Percentiles rank a stretch among this genome's conserved stretches.
phyloP scores from a whole-genome alignment of 768 basidiomycete species.

The Lentinula sp. region DNA sequence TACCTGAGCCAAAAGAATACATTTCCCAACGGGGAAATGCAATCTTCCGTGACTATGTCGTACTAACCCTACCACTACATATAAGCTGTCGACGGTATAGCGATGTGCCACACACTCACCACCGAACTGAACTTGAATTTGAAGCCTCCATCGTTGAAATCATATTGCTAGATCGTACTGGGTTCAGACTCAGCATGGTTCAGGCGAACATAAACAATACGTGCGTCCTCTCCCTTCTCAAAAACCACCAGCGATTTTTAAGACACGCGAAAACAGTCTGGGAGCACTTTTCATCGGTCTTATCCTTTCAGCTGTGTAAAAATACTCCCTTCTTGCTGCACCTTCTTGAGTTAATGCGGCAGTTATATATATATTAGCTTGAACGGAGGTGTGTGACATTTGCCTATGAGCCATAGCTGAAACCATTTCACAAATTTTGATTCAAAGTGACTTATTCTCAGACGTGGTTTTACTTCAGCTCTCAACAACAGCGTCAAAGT shows the following conservation, averaged over 20 bases:
- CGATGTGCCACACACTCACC: neutral
- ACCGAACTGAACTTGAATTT: neutral
- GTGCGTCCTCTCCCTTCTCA: neutral
- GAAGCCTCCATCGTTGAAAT: neutral
- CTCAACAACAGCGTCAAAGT: neutral
- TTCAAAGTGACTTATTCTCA: neutral
- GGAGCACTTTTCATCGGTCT: slow-evolving; percentile 5
- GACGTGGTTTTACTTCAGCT: slow-evolving; percentile 6
- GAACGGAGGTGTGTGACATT: neutral
- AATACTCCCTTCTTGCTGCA: neutral
- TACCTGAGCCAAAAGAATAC: no score
- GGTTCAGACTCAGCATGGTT: neutral
- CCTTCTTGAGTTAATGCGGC: neutral
- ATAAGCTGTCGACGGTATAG: neutral
- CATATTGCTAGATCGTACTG: neutral
- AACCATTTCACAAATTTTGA: neutral
- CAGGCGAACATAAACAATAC: neutral
- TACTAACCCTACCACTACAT: neutral
- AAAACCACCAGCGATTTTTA: no score
- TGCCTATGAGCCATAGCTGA: neutral
- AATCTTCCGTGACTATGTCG: no score
- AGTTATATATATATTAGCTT: neutral
- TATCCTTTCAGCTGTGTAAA: slow-evolving; percentile 1
- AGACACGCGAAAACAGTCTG: neutral
- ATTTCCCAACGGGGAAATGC: no score